Conservation (phyloP, 1,139 yeast genomes). For the Waltiozyma solani region DNA sequence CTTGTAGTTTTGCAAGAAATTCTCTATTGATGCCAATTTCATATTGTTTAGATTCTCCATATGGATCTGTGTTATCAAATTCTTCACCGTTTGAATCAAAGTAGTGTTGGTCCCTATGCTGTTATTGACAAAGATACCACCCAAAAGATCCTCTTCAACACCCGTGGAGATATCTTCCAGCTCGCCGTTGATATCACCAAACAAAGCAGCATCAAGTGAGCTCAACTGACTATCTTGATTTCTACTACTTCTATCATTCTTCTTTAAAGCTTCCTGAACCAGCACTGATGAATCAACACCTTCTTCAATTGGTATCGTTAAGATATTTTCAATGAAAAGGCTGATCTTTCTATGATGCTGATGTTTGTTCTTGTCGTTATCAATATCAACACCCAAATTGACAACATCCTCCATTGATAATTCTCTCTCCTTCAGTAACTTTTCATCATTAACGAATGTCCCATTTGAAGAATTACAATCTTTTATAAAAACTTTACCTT, state of each 20-base stretch:
- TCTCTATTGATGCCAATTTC: conserved; percentile 33
- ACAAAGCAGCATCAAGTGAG: conserved; percentile 64
- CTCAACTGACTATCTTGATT: conserved; percentile 3
- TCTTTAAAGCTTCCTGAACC: conserved; percentile 8
- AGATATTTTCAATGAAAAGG: conserved; percentile 66
- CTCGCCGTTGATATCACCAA: conserved; percentile 59
- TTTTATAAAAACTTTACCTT: conserved; percentile 63
- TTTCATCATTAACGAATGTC: conserved; percentile 73
- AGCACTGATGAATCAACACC: conserved; percentile 11
- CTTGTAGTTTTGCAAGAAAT: conserved; percentile 26
- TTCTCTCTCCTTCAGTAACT: conserved; percentile 54
- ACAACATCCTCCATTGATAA: conserved; percentile 68
- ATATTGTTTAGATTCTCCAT: conserved; percentile 33
- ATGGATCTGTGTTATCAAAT: conserved; percentile 36
- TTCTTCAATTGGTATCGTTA: conserved; percentile 36
- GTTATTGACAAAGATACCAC: conserved; percentile 57
- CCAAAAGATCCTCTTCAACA: conserved; percentile 40
- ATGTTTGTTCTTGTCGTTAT: conserved; percentile 46
- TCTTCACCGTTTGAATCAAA: conserved; percentile 37
- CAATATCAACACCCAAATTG: conserved; percentile 88
- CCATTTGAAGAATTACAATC: conserved; percentile 93
- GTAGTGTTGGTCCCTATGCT: conserved; percentile 34
- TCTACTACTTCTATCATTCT: not conserved
- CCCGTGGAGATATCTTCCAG: conserved; percentile 54
- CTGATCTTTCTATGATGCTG: conserved; percentile 69